Evolutionary conservation across 805 yeast species (phyloP).

Genomic region (Nakazawaea wyomingensis): DNA sequence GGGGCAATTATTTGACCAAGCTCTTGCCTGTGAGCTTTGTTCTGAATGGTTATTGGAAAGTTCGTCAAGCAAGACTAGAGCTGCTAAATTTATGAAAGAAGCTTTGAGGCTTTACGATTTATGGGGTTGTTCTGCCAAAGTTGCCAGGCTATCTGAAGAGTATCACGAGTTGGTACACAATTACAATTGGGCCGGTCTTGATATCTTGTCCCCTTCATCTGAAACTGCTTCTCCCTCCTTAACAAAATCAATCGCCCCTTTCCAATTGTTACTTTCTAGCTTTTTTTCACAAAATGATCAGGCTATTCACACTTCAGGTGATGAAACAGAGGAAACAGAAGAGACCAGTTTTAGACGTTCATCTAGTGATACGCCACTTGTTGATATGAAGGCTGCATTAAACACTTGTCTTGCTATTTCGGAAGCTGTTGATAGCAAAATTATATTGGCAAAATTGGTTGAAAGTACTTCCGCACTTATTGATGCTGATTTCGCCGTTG

Average conservation of each 20-base stretch:
- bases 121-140: constrained; percentile 24
- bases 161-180: constrained; percentile 25
- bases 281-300: constrained; percentile 16
- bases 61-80: constrained; percentile 27
- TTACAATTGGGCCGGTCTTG: constrained; percentile 30
- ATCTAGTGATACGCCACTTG: constrained; percentile 31
- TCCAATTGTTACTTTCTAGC: constrained; percentile 24
- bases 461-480: constrained; percentile 28
- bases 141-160: constrained; percentile 22
- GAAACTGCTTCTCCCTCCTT: neutral
- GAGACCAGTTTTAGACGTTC: constrained; percentile 34
- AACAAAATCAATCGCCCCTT: constrained; percentile 17
- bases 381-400: constrained; percentile 34
- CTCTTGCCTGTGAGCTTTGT: constrained; percentile 36
- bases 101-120: constrained; percentile 31
- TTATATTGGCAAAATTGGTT: constrained; percentile 33
- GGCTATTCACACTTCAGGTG: constrained; percentile 9
- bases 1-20: constrained; percentile 32
- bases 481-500: constrained; percentile 29
- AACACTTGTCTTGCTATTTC: constrained; percentile 45
- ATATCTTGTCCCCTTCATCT: constrained; percentile 6
- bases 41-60: constrained; percentile 31
- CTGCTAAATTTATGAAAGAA: constrained; percentile 29
- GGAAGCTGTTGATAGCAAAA: constrained; percentile 34
- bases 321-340: constrained; percentile 14